Evolutionary conservation across 1,284 basidiomycete genomes (phyloP), one percentile per base, ranked within the genome.

Genomic region (Leccinum subatratum): DNA sequence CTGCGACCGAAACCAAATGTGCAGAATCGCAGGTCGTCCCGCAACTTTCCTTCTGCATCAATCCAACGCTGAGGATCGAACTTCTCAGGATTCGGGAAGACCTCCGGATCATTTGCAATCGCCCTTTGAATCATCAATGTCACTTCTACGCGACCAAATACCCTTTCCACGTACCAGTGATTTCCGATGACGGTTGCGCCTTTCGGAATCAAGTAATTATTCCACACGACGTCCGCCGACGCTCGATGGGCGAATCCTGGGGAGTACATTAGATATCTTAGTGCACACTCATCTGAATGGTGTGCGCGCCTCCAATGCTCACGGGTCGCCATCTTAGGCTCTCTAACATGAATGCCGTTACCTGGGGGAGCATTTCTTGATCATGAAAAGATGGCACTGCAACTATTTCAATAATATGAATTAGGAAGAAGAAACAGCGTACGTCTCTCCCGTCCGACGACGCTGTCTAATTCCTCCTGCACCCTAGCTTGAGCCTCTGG

Each of bases 1-100:
- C 86, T 78, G 54, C 87, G 78, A 12, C 87, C 88, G 65, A 88
- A 88, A 0, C 88, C 87, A 67, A 84, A 90, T 16, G 83, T 78
- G 69, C 81, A 87, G 20, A 81, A 79, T 67, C 79, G 83, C 14
- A 88, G 65, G 67, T 88, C 86, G 4, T 85, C 81, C 5, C 70
- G 66, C 18, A 89, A 65, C 7, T 74, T 76, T 2, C 85, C 86
- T 3, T 83, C 77, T 6, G 76, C 72, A 18, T 79, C 80, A 6
- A 90, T 64, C 87, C 86, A 90, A 20, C 86, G 81, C 64, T 82
- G 79, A 1, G 86, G 86, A 61, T 85, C 76, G 73, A 90, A 89
- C 30, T 66, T 73, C 51, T 89, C 84, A 0, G 86, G 86, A 62
- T 88, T 82, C 1, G 84, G 83, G 73, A 85, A 90, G 22, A 83